Percentiles rank a stretch among this genome's conserved stretches.
These are phyloP conservation scores for Hypoxylon subgilvum DNA, from an alignment of 495 filamentous ascomycete species.

Conservation along the genomic window DNA sequence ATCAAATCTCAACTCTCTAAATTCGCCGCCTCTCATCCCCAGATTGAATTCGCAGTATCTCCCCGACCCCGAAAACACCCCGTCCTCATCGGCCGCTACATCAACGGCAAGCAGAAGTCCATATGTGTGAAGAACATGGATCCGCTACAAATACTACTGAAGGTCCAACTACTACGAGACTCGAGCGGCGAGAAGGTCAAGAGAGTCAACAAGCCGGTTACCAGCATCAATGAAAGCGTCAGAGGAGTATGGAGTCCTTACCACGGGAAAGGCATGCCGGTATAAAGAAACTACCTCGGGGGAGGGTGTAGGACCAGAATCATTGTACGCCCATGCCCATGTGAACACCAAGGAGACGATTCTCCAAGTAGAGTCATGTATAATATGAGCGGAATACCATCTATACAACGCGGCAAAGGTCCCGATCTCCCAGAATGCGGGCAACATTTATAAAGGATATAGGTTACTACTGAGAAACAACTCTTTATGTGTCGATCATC, in stretches of 20 bases:
- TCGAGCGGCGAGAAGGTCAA: slow-evolving; percentile 86
- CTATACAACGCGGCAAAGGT: slow-evolving; percentile 10
- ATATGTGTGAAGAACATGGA: slow-evolving; percentile 89
- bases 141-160: slow-evolving; percentile 77
- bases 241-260: slow-evolving; percentile 94
- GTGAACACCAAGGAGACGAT: no score
- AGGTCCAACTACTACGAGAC: slow-evolving; percentile 78
- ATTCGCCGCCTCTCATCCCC: slow-evolving; percentile 82
- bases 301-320: neutral
- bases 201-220: slow-evolving; percentile 79
- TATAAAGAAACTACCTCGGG: slow-evolving; percentile 35
- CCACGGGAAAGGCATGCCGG: slow-evolving; percentile 67
- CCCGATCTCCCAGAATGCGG: neutral
- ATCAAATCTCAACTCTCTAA: slow-evolving; percentile 72
- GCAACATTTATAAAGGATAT: slow-evolving; percentile 15
- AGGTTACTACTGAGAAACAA: slow-evolving; percentile 11
- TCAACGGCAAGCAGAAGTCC: slow-evolving; percentile 85
- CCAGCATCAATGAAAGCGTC: slow-evolving; percentile 87
- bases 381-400: slow-evolving; percentile 9
- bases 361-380: no score
- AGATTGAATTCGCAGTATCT: slow-evolving; percentile 87
- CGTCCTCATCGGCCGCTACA: slow-evolving; percentile 81
- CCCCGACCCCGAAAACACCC: slow-evolving; percentile 88
- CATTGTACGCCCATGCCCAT: slow-evolving; percentile 22
- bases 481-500: neutral